These are phyloP conservation scores for Ceratobasidium sp. DNA, from an alignment of 1,284 basidiomycete species.

Conservation along the genomic window DNA sequence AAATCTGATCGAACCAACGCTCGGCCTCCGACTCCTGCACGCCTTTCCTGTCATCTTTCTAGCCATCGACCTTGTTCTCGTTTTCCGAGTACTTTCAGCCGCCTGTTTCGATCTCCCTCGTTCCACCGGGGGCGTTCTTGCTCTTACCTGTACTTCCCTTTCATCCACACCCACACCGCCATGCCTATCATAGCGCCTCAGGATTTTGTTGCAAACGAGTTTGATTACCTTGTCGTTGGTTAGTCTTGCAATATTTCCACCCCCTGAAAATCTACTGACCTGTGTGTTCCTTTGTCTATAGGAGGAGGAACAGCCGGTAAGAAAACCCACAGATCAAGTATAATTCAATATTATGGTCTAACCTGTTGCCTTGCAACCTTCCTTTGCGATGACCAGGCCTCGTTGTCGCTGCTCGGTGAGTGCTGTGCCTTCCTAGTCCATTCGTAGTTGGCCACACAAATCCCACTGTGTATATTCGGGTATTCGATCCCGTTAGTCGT, in stretches of 20 bases:
- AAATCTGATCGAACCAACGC: not conserved
- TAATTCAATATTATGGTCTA: not conserved
- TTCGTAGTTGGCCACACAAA: not conserved
- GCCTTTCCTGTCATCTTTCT: not conserved
- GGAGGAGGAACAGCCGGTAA: conserved; percentile 37
- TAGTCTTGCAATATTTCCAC: not conserved
- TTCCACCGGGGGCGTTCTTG: not conserved
- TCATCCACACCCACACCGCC: not conserved
- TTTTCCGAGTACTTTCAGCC: not conserved
- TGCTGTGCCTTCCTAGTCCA: conserved; percentile 1
- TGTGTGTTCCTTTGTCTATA: conserved; percentile 24
- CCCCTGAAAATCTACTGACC: not conserved
- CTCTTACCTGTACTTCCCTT: not conserved
- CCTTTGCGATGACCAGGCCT: conserved; percentile 22
- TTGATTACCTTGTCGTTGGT: conserved; percentile 36
- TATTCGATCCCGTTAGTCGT: not conserved
- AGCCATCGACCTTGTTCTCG: not conserved
- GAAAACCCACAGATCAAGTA: not conserved
- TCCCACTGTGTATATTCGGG: not conserved
- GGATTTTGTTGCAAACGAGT: conserved; percentile 20
- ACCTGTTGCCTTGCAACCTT: conserved; percentile 5
- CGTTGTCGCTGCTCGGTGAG: conserved; percentile 35
- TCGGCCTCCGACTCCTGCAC: not conserved
- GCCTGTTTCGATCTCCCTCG: conserved; percentile 1
- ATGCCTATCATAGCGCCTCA: conserved; percentile 26